Base-by-base conservation (phyloP, 345 rosid genomes). In the Eucalyptus brandiana region DNA sequence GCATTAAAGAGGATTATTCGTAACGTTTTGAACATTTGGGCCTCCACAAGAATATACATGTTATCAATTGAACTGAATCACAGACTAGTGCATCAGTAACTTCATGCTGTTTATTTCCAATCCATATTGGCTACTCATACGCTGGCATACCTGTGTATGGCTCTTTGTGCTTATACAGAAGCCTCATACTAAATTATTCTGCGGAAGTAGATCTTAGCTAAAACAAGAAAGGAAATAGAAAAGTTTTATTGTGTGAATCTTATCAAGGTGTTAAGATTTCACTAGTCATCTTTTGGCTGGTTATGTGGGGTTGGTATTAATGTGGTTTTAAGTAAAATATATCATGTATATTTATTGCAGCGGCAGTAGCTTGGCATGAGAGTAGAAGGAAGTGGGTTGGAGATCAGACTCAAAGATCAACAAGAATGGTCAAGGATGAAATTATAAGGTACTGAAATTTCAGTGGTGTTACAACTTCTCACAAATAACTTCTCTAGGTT, bases 361-460 rank as follows among this genome's bases (percentile, higher is more conserved):
- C 96, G 91, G 97, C 91, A 88, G 90, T 90, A 87, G 86, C 95
- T 47, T 97, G 99, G 98, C 95, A 94, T 85, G 98, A 97, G 90
- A 94, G 26, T 88, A 93, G 99, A 90, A 94, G 91, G 90, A 96
- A 90, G 93, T 97, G 98, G 99, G 92, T 93, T 24, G 96, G 99
- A 91, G 96, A 95, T 89, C 92, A 89, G 88, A 92, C 96, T 89
- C 91, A 88, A 90, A 93, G 88, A 86, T 88, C 92, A 54, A 56
- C 91, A 89, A 91, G 89, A 90, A 83, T 89, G 86, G 50, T 89
- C 6, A 96, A 94, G 92, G 99, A 97, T 88, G 97, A 93, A 86
- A 93, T 96, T 87, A 96, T 97, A 93, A 95, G 99, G 99, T 96
- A 91, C 42, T 37, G 47, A 76, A 5, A 72, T 34, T 37, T 76